Percentiles rank a stretch among this genome's conserved stretches.
Evolutionary conservation across 257 asterid genomes (phyloP).

Genomic region (Nemophila menziesii): DNA sequence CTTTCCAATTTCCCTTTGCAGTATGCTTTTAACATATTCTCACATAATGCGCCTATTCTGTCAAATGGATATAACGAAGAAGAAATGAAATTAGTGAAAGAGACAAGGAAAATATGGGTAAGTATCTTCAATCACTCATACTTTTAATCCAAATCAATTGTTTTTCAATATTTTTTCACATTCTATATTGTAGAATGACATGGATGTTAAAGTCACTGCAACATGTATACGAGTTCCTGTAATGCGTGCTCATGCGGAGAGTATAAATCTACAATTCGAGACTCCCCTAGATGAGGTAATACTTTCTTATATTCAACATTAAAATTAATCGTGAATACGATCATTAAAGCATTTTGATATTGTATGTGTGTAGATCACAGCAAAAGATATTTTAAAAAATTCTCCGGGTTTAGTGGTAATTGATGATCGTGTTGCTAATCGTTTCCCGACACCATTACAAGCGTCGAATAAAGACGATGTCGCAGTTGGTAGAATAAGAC

Average conservation of each 20-base stretch:
- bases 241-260: slow-evolving; percentile 99
- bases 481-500: slow-evolving; percentile 90
- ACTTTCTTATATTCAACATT: no score
- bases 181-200: slow-evolving; percentile 39
- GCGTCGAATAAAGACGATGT: slow-evolving; percentile 82
- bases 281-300: slow-evolving; percentile 89
- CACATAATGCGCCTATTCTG: slow-evolving; percentile 84
- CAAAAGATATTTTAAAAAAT: slow-evolving; percentile 61
- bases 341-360: no score
- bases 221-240: slow-evolving; percentile 96
- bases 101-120: slow-evolving; percentile 95
- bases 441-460: slow-evolving; percentile 74
- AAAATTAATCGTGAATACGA: no score
- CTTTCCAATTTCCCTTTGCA: slow-evolving; percentile 20
- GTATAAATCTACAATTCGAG: slow-evolving; percentile 87
- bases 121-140: no score
- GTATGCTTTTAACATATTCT: slow-evolving; percentile 97
- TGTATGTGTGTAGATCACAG: slow-evolving; percentile 40
- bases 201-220: slow-evolving; percentile 73
- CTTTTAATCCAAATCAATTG: no score
- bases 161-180: no score
- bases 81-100: slow-evolving; percentile 96
- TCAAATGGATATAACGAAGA: slow-evolving; percentile 94
- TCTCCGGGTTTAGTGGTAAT: slow-evolving; percentile 75
- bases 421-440: slow-evolving; percentile 70